Evolutionary conservation across 257 asterid genomes (phyloP).

Genomic region (Solanum megistacrolobum): DNA sequence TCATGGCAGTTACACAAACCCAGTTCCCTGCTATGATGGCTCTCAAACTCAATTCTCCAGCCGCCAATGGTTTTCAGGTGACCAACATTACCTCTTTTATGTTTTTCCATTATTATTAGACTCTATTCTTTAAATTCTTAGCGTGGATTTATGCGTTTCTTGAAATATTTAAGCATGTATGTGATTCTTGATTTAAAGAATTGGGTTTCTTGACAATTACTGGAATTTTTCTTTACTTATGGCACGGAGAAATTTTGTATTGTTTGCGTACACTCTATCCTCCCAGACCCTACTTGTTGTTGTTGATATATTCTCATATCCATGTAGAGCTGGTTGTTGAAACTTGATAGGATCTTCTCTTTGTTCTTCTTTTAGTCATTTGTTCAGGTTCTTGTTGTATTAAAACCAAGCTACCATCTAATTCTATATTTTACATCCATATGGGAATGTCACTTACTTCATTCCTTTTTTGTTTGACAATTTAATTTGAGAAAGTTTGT

Average conservation of each 20-base stretch:
- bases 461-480: not conserved
- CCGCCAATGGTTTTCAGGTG: constrained; percentile 36
- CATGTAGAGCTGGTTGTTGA: not conserved
- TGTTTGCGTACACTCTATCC: not conserved
- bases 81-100: not conserved
- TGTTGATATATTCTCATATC: not conserved
- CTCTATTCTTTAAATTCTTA: not conserved
- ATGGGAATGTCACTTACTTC: not conserved
- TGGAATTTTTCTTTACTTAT: not conserved
- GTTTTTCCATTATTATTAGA: not conserved
- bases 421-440: not conserved
- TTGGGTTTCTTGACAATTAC: not conserved
- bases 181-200: not conserved
- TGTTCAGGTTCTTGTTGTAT: not conserved
- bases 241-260: not conserved
- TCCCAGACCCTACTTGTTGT: not conserved
- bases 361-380: not conserved
- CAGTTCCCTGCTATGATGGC: constrained; percentile 21
- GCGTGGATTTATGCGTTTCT: not conserved
- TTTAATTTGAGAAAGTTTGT: not conserved
- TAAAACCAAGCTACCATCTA: not conserved
- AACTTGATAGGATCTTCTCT: not conserved
- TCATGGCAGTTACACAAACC: not conserved
- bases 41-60: constrained; percentile 43
- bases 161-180: not conserved